Conservation (phyloP, 1,284 basidiomycete species). For the Ganoderma multipileum region DNA sequence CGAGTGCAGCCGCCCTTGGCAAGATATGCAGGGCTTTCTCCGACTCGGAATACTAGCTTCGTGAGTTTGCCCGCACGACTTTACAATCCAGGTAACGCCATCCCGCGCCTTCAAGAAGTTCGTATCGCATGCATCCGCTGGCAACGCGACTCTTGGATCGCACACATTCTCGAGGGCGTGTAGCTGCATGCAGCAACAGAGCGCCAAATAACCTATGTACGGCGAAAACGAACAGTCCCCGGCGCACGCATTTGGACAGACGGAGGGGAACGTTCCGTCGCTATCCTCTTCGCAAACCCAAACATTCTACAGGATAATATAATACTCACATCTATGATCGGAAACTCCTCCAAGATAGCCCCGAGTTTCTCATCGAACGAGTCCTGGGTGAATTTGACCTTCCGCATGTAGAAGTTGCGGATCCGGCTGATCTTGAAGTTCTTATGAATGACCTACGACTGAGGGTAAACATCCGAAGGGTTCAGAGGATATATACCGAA, state of each 20-base stretch:
- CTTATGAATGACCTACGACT: constrained; percentile 86
- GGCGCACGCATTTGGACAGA: background rate
- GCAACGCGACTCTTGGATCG: too few species aligned
- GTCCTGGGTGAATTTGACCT: constrained; percentile 99
- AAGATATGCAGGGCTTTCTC: too few species aligned
- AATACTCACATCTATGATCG: constrained; percentile 87
- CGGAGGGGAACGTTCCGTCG: background rate
- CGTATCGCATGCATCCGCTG: too few species aligned
- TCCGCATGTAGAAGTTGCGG: constrained; percentile 97
- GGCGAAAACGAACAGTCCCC: background rate
- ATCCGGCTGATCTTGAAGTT: constrained; percentile 99
- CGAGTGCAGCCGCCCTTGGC: too few species aligned
- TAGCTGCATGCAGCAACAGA: too few species aligned
- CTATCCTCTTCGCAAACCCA: background rate
- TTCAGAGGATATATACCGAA: too few species aligned
- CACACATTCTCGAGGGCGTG: too few species aligned
- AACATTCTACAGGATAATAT: background rate
- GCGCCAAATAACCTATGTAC: too few species aligned
- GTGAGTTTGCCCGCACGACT: too few species aligned
- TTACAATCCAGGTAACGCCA: too few species aligned
- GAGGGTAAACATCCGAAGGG: background rate
- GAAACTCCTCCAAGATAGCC: constrained; percentile 94
- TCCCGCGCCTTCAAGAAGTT: too few species aligned
- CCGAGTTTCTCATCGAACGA: constrained; percentile 97
- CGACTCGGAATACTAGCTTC: too few species aligned